Conservation (phyloP, 768 basidiomycete species). For the Brasilioporus rufonigricans region DNA sequence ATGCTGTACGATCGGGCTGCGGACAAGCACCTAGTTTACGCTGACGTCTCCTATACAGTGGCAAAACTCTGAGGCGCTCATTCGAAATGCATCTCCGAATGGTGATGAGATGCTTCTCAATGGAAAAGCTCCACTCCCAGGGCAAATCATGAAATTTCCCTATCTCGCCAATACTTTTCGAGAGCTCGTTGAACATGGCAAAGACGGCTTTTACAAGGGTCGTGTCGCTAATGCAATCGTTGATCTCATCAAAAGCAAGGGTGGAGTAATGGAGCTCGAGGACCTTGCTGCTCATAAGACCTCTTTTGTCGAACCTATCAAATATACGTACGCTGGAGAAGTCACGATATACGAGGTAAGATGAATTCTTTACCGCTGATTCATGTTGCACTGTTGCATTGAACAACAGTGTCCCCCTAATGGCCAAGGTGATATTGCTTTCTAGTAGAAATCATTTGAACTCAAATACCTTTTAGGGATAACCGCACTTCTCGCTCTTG, state of each 20-base stretch:
- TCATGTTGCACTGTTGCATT: neutral
- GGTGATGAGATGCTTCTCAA: slow-evolving; percentile 84
- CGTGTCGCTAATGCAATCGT: slow-evolving; percentile 87
- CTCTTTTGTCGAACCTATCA: slow-evolving; percentile 84
- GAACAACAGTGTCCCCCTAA: slow-evolving; percentile 83
- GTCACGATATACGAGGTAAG: slow-evolving; percentile 89
- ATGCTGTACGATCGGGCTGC: slow-evolving; percentile 39
- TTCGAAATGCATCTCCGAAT: slow-evolving; percentile 84
- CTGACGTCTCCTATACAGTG: slow-evolving; percentile 34
- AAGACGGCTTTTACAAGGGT: slow-evolving; percentile 93
- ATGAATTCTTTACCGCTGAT: neutral
- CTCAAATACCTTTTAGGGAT: slow-evolving; percentile 47
- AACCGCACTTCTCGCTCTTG: slow-evolving; percentile 88
- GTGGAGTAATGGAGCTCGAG: slow-evolving; percentile 92
- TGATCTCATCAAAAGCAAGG: slow-evolving; percentile 77
- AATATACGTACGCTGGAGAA: slow-evolving; percentile 81
- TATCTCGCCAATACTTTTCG: slow-evolving; percentile 84
- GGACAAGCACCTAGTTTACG: neutral
- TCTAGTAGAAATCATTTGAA: neutral
- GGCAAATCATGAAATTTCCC: slow-evolving; percentile 79
- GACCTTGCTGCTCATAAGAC: slow-evolving; percentile 86
- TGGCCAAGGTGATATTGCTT: slow-evolving; percentile 66
- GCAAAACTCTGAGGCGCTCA: slow-evolving; percentile 55
- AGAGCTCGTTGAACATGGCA: slow-evolving; percentile 75
- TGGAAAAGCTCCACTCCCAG: slow-evolving; percentile 79